Base-by-base conservation (phyloP, 1,284 basidiomycete species). In the Boletus mariae region DNA sequence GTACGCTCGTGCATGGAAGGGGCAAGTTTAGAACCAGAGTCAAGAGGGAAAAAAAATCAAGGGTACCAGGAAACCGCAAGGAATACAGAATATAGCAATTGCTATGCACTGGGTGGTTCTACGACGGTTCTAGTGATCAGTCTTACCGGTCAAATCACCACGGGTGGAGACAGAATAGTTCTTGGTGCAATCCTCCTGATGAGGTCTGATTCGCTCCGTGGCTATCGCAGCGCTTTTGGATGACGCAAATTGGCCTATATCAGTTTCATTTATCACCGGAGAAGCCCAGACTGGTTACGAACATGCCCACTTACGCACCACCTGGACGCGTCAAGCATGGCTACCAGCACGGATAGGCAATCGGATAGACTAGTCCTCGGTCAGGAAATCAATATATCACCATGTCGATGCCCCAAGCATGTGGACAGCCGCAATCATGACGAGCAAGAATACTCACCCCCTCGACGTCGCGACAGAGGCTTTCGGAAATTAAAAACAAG, bases 401-500 rank as follows among this genome's bases (percentile, higher is more conserved):
- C 32, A 34, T 28, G 28, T 28, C 28, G 28, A 28, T 25, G 25
- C 25, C 25, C 25, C 25, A 25, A 25, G 25, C 25, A 25, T 25
- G 4, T 25, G 25, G 25, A 25, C 25, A 35, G 57, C 51, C 53
- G 47, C 58, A 62, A 61, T 61, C 59, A 4, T 13, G 32, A 34
- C 32, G 38, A 23, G 6, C 31, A 45, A 34, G 31, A 23, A n/a
- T 5, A 35, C 35, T 37, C 35, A 37, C 35, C 35, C 15, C n/a
- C 35, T 37, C 35, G 52, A 34, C 28, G 8, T 8, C 28, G 28
- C 28, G 26, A 26, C 31, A 32, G 12, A 32, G 12, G 41, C 35
- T 52, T 31, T 60, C 62, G 65, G 65, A 67, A 66, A 68, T 68
- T 63, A 68, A 68, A 57, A 49, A 29, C 54, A 49, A 44, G 12